These are phyloP conservation scores for Chlamydomonas incerta DNA, from an alignment of 139 green algal genomes.

Conservation along the genomic window DNA sequence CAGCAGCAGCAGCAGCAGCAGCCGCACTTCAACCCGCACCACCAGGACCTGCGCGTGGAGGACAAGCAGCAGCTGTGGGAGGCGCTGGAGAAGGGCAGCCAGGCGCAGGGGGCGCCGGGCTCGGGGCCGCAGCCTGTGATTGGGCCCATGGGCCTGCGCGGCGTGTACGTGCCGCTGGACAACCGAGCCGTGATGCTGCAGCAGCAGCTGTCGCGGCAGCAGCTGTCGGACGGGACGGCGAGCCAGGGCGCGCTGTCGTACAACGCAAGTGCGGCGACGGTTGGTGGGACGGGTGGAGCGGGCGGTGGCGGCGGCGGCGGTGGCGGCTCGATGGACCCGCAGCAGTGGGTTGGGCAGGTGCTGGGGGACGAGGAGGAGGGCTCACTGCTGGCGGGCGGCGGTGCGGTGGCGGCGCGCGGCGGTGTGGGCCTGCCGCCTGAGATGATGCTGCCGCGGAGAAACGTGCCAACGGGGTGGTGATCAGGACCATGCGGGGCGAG, in stretches of 20 bases:
- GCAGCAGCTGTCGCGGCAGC: background rate
- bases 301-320: no score
- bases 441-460: background rate
- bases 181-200: background rate
- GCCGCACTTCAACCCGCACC: background rate
- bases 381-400: background rate
- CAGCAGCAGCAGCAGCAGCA: background rate
- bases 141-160: background rate
- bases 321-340: background rate
- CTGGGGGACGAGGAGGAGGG: background rate
- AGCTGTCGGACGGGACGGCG: background rate
- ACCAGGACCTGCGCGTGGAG: background rate
- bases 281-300: no score
- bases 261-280: background rate
- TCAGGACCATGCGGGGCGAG: no score
- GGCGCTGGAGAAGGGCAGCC: slow-evolving; percentile 1
- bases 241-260: background rate
- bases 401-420: background rate
- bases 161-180: slow-evolving; percentile 29
- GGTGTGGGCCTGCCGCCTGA: background rate
- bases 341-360: background rate
- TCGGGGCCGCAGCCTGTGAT: background rate
- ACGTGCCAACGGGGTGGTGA: slow-evolving; percentile 24
- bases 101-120: no score
- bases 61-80: background rate